Conservation (phyloP, 257 asterid genomes). For the Anisodus acutangulus region DNA sequence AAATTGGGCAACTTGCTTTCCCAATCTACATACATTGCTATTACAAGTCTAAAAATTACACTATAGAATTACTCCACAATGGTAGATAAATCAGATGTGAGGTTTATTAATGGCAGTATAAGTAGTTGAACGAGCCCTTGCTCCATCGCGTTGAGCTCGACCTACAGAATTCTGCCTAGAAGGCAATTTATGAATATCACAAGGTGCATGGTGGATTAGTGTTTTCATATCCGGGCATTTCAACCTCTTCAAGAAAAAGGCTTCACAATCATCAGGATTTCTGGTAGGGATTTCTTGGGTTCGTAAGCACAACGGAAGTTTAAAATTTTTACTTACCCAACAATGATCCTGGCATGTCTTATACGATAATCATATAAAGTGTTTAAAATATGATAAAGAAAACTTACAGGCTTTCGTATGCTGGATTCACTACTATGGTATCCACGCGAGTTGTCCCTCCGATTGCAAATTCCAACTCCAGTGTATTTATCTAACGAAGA, state of each 20-base stretch:
- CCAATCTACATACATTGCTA: neutral
- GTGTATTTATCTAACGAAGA: no score
- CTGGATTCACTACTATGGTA: no score
- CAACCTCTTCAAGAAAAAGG: conserved; percentile 38
- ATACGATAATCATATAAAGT: no score
- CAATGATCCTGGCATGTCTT: no score
- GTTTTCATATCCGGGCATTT: conserved; percentile 46
- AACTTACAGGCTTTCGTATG: no score
- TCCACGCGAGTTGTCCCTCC: no score
- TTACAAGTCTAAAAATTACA: neutral
- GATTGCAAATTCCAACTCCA: no score
- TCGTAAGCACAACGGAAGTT: no score
- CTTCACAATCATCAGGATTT: no score
- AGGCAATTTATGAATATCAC: conserved; percentile 30
- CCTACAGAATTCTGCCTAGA: neutral
- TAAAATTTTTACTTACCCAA: no score
- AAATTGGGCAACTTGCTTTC: neutral
- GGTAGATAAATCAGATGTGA: conserved; percentile 7
- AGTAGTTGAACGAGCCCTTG: conserved; percentile 37
- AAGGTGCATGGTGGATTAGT: conserved; percentile 35
- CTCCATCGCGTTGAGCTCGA: neutral
- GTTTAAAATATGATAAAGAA: no score
- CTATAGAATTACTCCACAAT: neutral
- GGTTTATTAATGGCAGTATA: conserved; percentile 38
- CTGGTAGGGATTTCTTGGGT: no score